phyloP scores from a whole-genome alignment of 345 rosid species.

The Passiflora organensis region DNA sequence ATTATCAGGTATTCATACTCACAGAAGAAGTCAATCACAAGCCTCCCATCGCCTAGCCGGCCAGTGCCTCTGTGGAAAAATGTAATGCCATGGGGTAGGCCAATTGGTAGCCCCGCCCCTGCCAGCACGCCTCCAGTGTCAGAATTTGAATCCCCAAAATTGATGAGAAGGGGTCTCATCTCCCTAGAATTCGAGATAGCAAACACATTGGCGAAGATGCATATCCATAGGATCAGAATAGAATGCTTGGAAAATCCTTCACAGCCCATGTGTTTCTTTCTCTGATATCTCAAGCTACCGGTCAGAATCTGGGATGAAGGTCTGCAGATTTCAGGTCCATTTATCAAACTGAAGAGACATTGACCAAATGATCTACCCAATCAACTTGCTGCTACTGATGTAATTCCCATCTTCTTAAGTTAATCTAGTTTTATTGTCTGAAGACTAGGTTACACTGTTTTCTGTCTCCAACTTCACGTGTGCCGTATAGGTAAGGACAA shows the following conservation, averaged over 20 bases:
- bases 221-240: not conserved
- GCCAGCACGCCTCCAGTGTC: slow-evolving; percentile 1
- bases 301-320: not conserved
- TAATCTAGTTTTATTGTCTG: not conserved
- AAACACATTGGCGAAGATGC: not conserved
- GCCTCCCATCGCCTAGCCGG: slow-evolving; percentile 39
- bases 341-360: not conserved
- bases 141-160: slow-evolving; percentile 11
- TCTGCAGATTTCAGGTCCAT: not conserved
- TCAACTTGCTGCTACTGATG: not conserved
- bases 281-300: not conserved
- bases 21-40: slow-evolving; percentile 58
- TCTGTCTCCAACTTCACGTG: not conserved
- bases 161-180: slow-evolving; percentile 11
- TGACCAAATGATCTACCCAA: not conserved
- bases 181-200: slow-evolving; percentile 2
- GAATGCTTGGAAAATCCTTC: not conserved
- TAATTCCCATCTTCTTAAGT: not conserved
- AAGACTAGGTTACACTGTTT: not conserved
- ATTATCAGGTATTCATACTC: slow-evolving; percentile 16
- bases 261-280: not conserved
- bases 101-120: not conserved
- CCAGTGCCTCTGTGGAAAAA: slow-evolving; percentile 10
- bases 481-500: no score
- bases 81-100: not conserved